Base-by-base conservation (phyloP, 345 rosid species). In the Bruguiera gymnorhiza region DNA sequence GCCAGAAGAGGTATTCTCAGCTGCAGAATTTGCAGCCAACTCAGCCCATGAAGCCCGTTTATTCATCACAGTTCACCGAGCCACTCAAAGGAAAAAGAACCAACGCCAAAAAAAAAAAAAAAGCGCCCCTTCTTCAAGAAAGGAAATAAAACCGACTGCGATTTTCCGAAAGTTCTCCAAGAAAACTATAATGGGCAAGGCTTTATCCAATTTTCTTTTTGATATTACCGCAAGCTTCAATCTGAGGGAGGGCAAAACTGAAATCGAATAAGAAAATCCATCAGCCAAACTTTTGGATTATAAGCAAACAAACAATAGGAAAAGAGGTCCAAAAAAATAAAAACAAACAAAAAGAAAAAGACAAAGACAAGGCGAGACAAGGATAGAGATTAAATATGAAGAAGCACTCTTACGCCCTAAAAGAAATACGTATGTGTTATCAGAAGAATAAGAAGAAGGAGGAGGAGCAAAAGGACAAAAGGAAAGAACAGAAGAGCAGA, bases 11-110 rank as follows among this genome's bases (percentile, higher is more conserved):
- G 73, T 79, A 80, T 87, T 89, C 82, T 92, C 98, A 59, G 91
- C 84, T 75, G 85, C 91, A 79, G 98, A 80, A 74, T 86, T 90
- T 66, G 90, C 98, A 77, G 85, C 96, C 84, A 75, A 77, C 85
- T 95, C 99, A n/a, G 99, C 99, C 99, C 99, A 95, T 82, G 97
- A 89, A 75, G 84, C 71, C 62, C 84, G 82, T 66, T 73, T 87
- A 85, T 79, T 87, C 90, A 82, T 79, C 81, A 79, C 70, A 77
- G 74, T 78, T 67, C 71, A 26, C 26, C 30, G 1, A 56, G 29
- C 76, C 67, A 36, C 15, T 60, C 46, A 11, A 29, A 66, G 29
- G 46, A 34, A 34, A 34, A 34, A 34, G 43, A 30, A 21, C 62
- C 46, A 71, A 31, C n/a, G 32, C 29, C 29, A 27, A 27, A 27